Percentiles rank a stretch among this genome's conserved stretches.
phyloP scores from a whole-genome alignment of 345 rosid species.

The Atalantia buxifolia region DNA sequence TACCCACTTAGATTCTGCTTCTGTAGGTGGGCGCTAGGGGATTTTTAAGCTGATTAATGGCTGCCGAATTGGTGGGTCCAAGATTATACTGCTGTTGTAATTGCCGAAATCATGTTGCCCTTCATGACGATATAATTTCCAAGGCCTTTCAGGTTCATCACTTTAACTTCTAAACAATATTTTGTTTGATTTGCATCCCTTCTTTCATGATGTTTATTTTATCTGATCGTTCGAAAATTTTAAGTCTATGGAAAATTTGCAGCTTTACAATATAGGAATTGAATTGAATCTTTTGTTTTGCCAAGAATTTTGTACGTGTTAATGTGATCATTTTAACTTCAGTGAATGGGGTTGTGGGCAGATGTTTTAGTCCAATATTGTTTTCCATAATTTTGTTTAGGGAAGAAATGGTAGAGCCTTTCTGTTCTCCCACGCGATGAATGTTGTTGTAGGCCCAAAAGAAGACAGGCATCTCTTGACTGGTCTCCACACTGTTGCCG shows the following conservation, averaged over 20 bases:
- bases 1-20: background rate
- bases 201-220: background rate
- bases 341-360: conserved; percentile 4
- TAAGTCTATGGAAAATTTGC: background rate
- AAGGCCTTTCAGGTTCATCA: conserved; percentile 87
- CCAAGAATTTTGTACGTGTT: background rate
- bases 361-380: conserved; percentile 8
- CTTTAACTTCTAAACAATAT: conserved; percentile 5
- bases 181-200: background rate
- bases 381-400: conserved; percentile 35
- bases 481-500: conserved; percentile 88
- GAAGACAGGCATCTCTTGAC: conserved; percentile 75
- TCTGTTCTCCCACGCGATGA: conserved; percentile 86
- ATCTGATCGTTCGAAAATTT: background rate
- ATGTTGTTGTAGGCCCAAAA: conserved; percentile 57
- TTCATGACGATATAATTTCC: conserved; percentile 88
- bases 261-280: background rate
- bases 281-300: background rate
- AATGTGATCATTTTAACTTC: background rate
- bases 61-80: conserved; percentile 66
- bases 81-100: conserved; percentile 82
- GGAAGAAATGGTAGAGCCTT: conserved; percentile 88
- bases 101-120: conserved; percentile 79
- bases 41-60: conserved; percentile 40
- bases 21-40: background rate